Evolutionary conservation across 129 eudicot genomes (phyloP).

Genomic region (Centrapalus pauciflorus): DNA sequence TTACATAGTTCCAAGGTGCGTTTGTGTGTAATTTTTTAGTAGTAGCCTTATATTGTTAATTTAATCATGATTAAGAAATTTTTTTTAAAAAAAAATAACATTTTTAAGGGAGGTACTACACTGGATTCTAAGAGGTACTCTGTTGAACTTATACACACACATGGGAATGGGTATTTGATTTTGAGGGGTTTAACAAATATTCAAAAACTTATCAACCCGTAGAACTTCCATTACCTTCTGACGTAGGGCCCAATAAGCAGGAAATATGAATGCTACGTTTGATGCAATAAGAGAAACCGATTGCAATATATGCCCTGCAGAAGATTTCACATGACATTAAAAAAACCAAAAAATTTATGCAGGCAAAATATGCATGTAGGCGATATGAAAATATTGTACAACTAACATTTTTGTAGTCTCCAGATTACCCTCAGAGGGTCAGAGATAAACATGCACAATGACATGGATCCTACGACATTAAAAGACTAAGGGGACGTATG

Average conservation of each 20-base stretch:
- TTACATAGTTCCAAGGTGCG: too few species aligned
- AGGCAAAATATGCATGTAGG: neutral
- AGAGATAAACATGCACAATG: neutral
- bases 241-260: slow-evolving; percentile 87
- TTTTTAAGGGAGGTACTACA: too few species aligned
- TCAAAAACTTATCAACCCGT: neutral
- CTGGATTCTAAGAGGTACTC: too few species aligned
- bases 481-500: too few species aligned
- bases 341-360: neutral
- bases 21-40: too few species aligned
- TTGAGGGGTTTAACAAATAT: neutral
- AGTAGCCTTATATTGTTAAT: too few species aligned
- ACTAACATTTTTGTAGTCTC: too few species aligned
- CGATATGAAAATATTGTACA: neutral
- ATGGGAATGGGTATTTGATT: too few species aligned
- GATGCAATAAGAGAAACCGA: slow-evolving; percentile 81
- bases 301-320: slow-evolving; percentile 75
- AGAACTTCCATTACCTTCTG: slow-evolving; percentile 46
- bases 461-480: neutral
- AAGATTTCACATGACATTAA: slow-evolving; percentile 6
- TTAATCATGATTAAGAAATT: too few species aligned
- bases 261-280: slow-evolving; percentile 80
- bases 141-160: too few species aligned
- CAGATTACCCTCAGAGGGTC: neutral
- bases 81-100: too few species aligned